phyloP scores from a whole-genome alignment of 148 eudicot genomes.

The Nepenthes gracilis region DNA sequence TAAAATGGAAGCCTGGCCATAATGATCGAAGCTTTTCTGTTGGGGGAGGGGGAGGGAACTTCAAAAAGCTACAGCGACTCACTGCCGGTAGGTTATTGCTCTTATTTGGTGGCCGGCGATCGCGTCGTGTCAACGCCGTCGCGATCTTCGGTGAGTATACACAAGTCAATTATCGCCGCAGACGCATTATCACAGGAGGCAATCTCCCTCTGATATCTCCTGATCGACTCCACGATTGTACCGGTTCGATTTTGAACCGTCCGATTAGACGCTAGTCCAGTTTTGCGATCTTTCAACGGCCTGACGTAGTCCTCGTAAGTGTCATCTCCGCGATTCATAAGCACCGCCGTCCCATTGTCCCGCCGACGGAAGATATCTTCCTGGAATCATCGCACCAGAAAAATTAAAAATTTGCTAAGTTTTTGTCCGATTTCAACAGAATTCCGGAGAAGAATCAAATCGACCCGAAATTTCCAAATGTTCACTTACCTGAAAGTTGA shows the following conservation, averaged over 20 bases:
- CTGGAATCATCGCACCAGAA: slow-evolving; percentile 1
- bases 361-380: not conserved
- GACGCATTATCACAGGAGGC: slow-evolving; percentile 1
- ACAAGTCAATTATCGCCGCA: slow-evolving; percentile 3
- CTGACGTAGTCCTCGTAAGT: slow-evolving; percentile 6
- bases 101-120: not conserved
- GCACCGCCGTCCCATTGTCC: not conserved
- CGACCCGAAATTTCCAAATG: too few relatives aligned
- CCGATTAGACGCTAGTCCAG: not conserved
- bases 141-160: slow-evolving; percentile 1
- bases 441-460: too few relatives aligned
- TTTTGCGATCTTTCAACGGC: slow-evolving; percentile 12
- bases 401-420: not conserved
- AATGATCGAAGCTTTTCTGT: too few relatives aligned
- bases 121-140: not conserved
- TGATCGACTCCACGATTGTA: slow-evolving; percentile 2
- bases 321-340: slow-evolving; percentile 1
- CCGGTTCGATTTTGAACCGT: slow-evolving; percentile 1
- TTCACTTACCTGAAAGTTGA: too few relatives aligned
- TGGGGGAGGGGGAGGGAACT: too few relatives aligned
- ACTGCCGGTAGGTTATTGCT: too few relatives aligned
- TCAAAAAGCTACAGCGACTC: too few relatives aligned
- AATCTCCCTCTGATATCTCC: slow-evolving; percentile 2
- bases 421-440: too few relatives aligned
- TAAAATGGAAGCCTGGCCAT: too few relatives aligned